Base-by-base conservation (phyloP, 768 basidiomycete species). In the Hypholoma fasciculare region DNA sequence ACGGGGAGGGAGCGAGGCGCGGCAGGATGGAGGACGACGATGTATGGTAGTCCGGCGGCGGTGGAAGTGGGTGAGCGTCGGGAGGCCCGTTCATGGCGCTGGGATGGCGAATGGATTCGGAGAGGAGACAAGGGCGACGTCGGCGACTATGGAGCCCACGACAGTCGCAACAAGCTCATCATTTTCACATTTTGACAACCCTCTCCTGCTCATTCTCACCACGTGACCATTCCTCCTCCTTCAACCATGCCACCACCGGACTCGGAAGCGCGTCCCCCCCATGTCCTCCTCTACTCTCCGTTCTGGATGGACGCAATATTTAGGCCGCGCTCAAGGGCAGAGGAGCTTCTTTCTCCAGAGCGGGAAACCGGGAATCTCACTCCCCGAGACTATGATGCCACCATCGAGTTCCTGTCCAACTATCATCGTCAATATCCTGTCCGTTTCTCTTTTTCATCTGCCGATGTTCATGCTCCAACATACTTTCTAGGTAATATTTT, bases 381-480 rank as follows among this genome's bases (percentile, higher is more conserved):
- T 4, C 65, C 63, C 17, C 79, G 77, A 54, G 88, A 90, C 74
- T 88, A 81, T 67, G 76, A 87, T 0, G 68, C 79, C 11, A 82
- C 86, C 4, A 66, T 76, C 56, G 66, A 66, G 26, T 89, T 88
- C 73, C 69, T 86, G 26, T 80, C 86, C 38, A 79, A 78, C 39
- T 63, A 66, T n/a, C 71, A 75, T 56, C 74, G 71, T 44, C 67
- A 71, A 61, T 77, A 77, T 62, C 70, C 67, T 39, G 78, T 81
- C 56, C 56, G 75, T 72, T 36, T 52, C 54, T 43, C 37, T 48
- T 12, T 54, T 57, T n/a, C 49, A 40, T 34, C 30, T 34, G 6
- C 30, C 30, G 7, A 36, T 26, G 16, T 30, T 49, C 14, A 51
- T 43, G 37, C 14, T 46, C 20, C 30, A 57, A 12, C 13, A 20